Evolutionary conservation across 2,329 filamentous ascomycete species (phyloP).

Genomic region (Ceratocystis variospora): DNA sequence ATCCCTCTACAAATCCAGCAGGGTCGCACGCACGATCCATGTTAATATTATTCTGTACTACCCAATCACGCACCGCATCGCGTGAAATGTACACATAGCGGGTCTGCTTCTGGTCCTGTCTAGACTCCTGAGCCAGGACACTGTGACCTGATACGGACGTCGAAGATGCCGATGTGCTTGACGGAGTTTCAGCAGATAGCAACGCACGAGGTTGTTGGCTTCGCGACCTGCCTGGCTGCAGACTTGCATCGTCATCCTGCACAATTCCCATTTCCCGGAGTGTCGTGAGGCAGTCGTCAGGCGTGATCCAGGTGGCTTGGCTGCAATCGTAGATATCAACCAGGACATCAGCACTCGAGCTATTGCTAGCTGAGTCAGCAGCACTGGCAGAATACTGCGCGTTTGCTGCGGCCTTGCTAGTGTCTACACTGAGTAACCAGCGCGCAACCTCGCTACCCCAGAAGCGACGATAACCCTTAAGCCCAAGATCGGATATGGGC

Average conservation of each 20-base stretch:
- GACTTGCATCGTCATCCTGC: constrained; percentile 40
- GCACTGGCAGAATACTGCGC: constrained; percentile 22
- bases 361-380: constrained; percentile 11
- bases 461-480: constrained; percentile 68
- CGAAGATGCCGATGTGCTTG: no score
- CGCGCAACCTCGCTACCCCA: constrained; percentile 76
- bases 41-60: constrained; percentile 45
- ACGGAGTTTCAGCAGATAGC: not conserved
- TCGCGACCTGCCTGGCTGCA: constrained; percentile 19
- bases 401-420: constrained; percentile 21
- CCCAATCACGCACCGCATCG: constrained; percentile 51
- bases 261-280: constrained; percentile 68
- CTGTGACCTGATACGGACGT: no score
- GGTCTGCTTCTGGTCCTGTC: not conserved
- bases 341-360: constrained; percentile 31
- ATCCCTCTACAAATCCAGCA: constrained; percentile 58
- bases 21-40: constrained; percentile 56
- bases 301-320: constrained; percentile 65
- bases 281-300: constrained; percentile 68
- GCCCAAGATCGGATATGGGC: constrained; percentile 74
- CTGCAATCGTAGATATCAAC: constrained; percentile 59
- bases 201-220: constrained; percentile 8
- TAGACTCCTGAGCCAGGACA: not conserved
- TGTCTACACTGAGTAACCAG: constrained; percentile 37
- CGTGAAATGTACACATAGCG: constrained; percentile 40